phyloP scores from a whole-genome alignment of 2,329 filamentous ascomycete genomes.

The Diaporthe destruens region DNA sequence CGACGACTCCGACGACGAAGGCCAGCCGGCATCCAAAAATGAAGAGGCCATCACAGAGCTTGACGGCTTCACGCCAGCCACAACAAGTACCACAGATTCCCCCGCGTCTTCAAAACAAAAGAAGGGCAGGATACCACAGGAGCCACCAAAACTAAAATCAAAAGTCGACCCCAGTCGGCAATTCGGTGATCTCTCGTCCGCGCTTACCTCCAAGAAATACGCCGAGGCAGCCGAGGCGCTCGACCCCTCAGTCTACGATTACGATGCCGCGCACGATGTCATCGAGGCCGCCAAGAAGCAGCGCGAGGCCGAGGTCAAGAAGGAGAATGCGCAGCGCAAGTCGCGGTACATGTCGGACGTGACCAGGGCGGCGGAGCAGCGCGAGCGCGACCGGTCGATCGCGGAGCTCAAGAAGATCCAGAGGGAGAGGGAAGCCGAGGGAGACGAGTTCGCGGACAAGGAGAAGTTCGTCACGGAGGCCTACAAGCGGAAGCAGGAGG shows the following conservation, averaged over 20 bases:
- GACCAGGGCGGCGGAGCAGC: constrained; percentile 78
- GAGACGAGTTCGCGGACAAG: constrained; percentile 84
- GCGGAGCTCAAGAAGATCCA: constrained; percentile 86
- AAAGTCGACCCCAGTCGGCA: constrained; percentile 59
- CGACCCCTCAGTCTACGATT: constrained; percentile 85
- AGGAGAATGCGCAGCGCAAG: constrained; percentile 69
- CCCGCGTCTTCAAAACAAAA: constrained; percentile 45
- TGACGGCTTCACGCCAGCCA: constrained; percentile 59
- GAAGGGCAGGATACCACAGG: constrained; percentile 49
- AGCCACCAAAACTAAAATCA: constrained; percentile 59
- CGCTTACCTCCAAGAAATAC: constrained; percentile 72
- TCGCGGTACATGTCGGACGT: constrained; percentile 85
- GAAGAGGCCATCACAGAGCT: constrained; percentile 69
- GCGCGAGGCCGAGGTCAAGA: constrained; percentile 61
- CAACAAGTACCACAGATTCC: constrained; percentile 35
- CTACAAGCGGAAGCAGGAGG: constrained; percentile 85
- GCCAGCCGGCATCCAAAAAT: constrained; percentile 54
- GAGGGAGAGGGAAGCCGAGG: constrained; percentile 82
- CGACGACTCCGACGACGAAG: constrained; percentile 68
- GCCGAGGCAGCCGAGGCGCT: constrained; percentile 74
- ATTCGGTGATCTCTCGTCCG: constrained; percentile 76
- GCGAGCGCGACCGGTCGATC: constrained; percentile 82
- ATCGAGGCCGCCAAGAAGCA: constrained; percentile 74
- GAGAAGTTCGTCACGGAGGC: constrained; percentile 89
- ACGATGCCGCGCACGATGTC: constrained; percentile 85